These are phyloP conservation scores for Hibiscus tridactylites DNA, from an alignment of 345 rosid species.

Conservation along the genomic window DNA sequence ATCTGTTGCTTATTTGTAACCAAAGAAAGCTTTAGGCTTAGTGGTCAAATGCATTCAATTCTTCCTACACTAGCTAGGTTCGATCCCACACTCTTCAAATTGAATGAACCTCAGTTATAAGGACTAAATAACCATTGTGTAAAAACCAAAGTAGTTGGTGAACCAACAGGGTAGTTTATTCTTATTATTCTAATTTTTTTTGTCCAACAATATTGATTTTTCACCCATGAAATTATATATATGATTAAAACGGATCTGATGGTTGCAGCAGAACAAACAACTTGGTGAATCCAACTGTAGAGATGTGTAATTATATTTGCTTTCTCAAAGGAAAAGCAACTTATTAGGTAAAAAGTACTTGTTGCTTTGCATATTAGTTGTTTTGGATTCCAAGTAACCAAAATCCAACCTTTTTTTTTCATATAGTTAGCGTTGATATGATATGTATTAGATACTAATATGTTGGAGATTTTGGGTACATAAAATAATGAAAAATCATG, in stretches of 20 bases:
- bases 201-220: background rate
- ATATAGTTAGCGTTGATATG: constrained; percentile 7
- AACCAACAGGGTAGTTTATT: background rate
- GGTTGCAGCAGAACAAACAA: constrained; percentile 19
- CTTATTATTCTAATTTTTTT: background rate
- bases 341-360: constrained; percentile 40
- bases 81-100: too few relatives aligned
- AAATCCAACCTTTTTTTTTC: constrained; percentile 11
- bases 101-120: too few relatives aligned
- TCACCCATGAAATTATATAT: background rate
- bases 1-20: too few relatives aligned
- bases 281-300: constrained; percentile 14
- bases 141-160: too few relatives aligned
- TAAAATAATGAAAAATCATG: constrained; percentile 10
- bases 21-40: too few relatives aligned
- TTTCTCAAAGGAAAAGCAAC: constrained; percentile 31
- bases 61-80: too few relatives aligned
- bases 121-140: too few relatives aligned
- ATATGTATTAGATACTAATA: background rate
- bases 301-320: constrained; percentile 5
- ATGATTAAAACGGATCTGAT: constrained; percentile 22
- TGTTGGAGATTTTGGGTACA: constrained; percentile 12
- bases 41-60: too few relatives aligned
- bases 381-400: constrained; percentile 31
- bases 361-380: constrained; percentile 38